Evolutionary conservation across 495 filamentous ascomycete genomes (phyloP).

Genomic region (Aspergillus affinis): DNA sequence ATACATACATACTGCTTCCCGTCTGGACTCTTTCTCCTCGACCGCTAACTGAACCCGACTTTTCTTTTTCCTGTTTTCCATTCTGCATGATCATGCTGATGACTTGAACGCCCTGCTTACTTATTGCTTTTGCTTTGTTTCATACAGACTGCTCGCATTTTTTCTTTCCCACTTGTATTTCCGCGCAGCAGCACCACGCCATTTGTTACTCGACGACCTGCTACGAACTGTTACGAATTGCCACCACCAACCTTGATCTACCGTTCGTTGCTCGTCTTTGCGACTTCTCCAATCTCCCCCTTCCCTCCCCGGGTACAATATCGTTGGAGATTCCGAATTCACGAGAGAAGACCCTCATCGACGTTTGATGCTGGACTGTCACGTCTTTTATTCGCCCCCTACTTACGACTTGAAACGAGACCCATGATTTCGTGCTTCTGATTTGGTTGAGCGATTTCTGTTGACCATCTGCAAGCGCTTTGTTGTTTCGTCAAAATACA

Average conservation of each 20-base stretch:
- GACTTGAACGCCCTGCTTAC: conserved; percentile 24
- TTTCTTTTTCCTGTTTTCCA: conserved; percentile 10
- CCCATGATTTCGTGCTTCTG: conserved; percentile 47
- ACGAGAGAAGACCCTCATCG: conserved; percentile 10
- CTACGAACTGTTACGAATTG: conserved; percentile 30
- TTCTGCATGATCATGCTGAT: conserved; percentile 6
- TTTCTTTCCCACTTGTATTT: conserved; percentile 1
- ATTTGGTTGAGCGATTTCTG: conserved; percentile 30
- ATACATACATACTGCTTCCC: conserved; percentile 26
- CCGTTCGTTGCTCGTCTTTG: conserved; percentile 14
- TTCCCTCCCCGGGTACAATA: conserved; percentile 18
- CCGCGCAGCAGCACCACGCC: conserved; percentile 1
- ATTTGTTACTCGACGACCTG: conserved; percentile 19
- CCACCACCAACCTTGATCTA: conserved; percentile 19
- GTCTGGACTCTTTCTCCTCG: conserved; percentile 13
- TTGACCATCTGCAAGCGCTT: conserved; percentile 32
- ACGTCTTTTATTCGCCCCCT: conserved; percentile 29
- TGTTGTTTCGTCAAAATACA: conserved; percentile 10
- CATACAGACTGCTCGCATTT: conserved; percentile 3
- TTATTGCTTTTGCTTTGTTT: conserved; percentile 14
- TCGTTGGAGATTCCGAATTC: conserved; percentile 13
- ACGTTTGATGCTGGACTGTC: conserved; percentile 24
- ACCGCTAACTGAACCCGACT: conserved; percentile 4
- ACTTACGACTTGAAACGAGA: conserved; percentile 62
- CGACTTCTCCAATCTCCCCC: conserved; percentile 10